Evolutionary conservation across 176 grass and related monocot genomes (phyloP).

Genomic region (Pontederia paniculata): DNA sequence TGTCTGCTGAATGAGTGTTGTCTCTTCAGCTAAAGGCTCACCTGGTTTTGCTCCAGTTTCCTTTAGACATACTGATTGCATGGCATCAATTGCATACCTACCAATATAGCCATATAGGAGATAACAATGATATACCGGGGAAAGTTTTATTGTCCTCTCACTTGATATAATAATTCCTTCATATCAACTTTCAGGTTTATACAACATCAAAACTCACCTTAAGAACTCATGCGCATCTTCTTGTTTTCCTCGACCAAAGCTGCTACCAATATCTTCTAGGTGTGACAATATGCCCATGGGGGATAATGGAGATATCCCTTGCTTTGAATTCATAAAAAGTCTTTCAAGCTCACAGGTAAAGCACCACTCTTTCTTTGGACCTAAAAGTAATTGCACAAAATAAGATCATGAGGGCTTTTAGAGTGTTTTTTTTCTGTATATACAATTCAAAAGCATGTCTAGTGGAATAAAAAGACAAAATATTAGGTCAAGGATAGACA

Average conservation of each 20-base stretch:
- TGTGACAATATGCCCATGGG: conserved; percentile 55
- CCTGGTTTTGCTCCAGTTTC: conserved; percentile 42
- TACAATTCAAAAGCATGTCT: not conserved
- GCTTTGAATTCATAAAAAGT: conserved; percentile 44
- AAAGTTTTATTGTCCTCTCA: not conserved
- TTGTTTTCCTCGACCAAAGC: conserved; percentile 41
- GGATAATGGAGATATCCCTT: conserved; percentile 41
- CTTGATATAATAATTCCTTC: not conserved
- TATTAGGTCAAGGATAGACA: conserved; percentile 5
- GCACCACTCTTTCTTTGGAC: conserved; percentile 67
- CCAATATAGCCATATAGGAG: conserved; percentile 5
- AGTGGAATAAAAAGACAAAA: no score
- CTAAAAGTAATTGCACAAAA: conserved; percentile 20
- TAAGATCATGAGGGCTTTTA: not conserved
- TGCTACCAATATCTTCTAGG: conserved; percentile 38
- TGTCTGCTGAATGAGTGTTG: conserved; percentile 71
- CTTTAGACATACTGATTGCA: conserved; percentile 68
- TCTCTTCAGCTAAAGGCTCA: conserved; percentile 45
- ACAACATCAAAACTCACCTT: conserved; percentile 31
- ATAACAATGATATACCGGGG: not conserved
- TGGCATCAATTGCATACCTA: conserved; percentile 74
- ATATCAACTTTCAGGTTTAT: not conserved
- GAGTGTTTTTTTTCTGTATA: not conserved
- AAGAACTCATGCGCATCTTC: conserved; percentile 95
- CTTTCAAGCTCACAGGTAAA: conserved; percentile 83